Percentiles rank a stretch among this genome's conserved stretches.
phyloP scores from a whole-genome alignment of 331 rosid genomes.

The Saraca asoca region DNA sequence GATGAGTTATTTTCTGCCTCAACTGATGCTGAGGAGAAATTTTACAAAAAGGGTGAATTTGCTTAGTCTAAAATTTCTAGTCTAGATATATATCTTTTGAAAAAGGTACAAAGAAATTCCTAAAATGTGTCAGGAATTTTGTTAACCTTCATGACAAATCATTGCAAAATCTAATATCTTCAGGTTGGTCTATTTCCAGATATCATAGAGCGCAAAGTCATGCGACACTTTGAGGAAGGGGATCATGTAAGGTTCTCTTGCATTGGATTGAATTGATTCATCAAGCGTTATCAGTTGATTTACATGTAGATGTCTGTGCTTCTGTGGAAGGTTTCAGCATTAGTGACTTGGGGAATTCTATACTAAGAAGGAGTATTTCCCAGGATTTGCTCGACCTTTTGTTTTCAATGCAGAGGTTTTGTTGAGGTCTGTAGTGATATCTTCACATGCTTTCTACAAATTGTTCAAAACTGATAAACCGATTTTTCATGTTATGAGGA shows the following conservation, averaged over 20 bases:
- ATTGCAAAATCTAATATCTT: constrained; percentile 38
- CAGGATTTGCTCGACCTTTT: constrained; percentile 88
- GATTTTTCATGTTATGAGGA: constrained; percentile 28
- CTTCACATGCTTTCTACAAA: constrained; percentile 4
- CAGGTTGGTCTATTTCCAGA: constrained; percentile 99
- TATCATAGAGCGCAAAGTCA: constrained; percentile 84
- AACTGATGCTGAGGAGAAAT: constrained; percentile 77
- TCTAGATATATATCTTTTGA: constrained; percentile 70
- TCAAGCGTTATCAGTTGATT: constrained; percentile 26
- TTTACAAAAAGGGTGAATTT: constrained; percentile 79
- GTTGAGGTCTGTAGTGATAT: constrained; percentile 63
- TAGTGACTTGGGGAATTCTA: constrained; percentile 93
- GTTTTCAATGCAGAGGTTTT: constrained; percentile 90
- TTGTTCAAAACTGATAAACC: constrained; percentile 16
- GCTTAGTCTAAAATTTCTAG: constrained; percentile 63
- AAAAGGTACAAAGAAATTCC: constrained; percentile 50
- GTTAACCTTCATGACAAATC: constrained; percentile 11
- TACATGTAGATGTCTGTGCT: constrained; percentile 26
- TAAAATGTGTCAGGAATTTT: constrained; percentile 5
- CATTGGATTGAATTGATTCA: constrained; percentile 21
- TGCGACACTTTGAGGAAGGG: constrained; percentile 83
- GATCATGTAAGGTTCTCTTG: constrained; percentile 62
- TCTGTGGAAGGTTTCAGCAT: constrained; percentile 77
- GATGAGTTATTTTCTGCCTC: constrained; percentile 63
- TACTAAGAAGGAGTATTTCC: constrained; percentile 88